phyloP scores from a whole-genome alignment of 805 yeast genomes.

The Starmera dryadoides region DNA sequence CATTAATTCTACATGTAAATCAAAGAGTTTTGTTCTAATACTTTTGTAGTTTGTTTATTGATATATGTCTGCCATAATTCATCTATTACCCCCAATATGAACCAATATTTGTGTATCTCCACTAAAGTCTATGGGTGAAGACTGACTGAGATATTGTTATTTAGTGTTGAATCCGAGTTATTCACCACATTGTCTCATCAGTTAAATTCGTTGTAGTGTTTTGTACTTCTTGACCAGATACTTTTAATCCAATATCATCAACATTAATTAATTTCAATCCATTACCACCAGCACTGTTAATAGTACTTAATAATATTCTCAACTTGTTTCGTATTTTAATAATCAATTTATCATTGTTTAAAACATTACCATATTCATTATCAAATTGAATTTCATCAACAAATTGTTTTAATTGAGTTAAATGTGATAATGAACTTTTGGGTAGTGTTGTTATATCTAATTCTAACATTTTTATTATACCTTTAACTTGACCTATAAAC shows the following conservation, averaged over 20 bases:
- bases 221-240: conserved; percentile 13
- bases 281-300: conserved; percentile 9
- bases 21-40: too few species aligned
- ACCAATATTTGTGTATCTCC: too few species aligned
- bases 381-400: conserved; percentile 26
- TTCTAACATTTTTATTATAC: conserved; percentile 39
- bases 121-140: too few species aligned
- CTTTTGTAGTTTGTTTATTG: too few species aligned
- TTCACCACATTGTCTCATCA: conserved; percentile 22
- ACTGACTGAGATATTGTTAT: too few species aligned
- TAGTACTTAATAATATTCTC: conserved; percentile 36
- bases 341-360: conserved; percentile 42
- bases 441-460: conserved; percentile 10
- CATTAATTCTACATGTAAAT: too few species aligned
- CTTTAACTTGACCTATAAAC: conserved; percentile 60
- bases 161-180: too few species aligned
- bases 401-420: conserved; percentile 21
- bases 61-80: too few species aligned
- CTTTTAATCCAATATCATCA: conserved; percentile 10
- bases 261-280: conserved; percentile 1
- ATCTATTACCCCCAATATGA: too few species aligned
- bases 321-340: conserved; percentile 55
- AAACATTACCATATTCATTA: conserved; percentile 52
- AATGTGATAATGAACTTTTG: conserved; percentile 17
- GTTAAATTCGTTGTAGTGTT: conserved; percentile 11